phyloP scores from a whole-genome alignment of 148 eudicot species.

The Vaccinium macrocarpon region DNA sequence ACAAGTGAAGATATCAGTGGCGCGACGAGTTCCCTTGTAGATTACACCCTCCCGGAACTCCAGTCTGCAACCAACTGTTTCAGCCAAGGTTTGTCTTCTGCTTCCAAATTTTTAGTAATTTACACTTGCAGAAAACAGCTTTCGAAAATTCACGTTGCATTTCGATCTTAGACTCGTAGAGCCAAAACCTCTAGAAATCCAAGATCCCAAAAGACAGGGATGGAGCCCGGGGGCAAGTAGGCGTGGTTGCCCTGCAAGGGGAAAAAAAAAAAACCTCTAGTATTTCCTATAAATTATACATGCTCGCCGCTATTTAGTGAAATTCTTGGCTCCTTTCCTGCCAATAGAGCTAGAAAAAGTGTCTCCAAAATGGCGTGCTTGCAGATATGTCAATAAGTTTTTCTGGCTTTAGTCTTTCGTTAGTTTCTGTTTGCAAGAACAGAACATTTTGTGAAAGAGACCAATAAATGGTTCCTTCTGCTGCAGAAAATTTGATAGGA shows the following conservation, averaged over 20 bases:
- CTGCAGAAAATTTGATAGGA: conserved; percentile 67
- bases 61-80: conserved; percentile 54
- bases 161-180: neutral
- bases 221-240: too few species aligned
- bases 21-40: conserved; percentile 22
- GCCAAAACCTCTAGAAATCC: too few species aligned
- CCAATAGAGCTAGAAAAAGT: neutral
- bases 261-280: too few species aligned
- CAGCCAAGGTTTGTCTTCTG: conserved; percentile 36
- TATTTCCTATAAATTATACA: too few species aligned
- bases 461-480: neutral
- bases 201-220: too few species aligned
- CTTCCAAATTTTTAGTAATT: neutral
- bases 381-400: neutral
- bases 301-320: too few species aligned
- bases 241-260: too few species aligned
- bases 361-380: neutral
- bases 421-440: neutral
- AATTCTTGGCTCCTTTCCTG: too few species aligned
- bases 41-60: conserved; percentile 44
- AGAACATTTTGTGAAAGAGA: neutral
- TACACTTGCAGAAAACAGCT: neutral
- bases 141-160: neutral
- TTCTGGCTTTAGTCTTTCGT: neutral
- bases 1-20: conserved; percentile 40